Base-by-base conservation (phyloP, 176 grass and related monocot genomes). In the Areca catechu region DNA sequence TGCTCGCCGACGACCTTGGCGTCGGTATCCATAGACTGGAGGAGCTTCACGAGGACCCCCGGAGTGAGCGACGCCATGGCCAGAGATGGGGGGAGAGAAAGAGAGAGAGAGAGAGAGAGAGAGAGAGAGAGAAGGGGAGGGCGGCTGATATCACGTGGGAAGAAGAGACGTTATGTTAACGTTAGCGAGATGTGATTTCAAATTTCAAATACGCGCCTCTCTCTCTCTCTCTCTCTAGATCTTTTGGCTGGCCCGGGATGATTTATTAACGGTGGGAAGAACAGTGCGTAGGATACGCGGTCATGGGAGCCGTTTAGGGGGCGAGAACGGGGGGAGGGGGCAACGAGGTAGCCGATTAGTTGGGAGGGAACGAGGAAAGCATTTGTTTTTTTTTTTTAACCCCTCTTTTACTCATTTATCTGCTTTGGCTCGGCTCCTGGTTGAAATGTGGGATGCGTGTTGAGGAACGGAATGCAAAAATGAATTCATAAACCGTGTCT, bases 21-120 rank as follows among this genome's bases (percentile, higher is more conserved):
- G 9, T 90, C 86, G 10, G 71, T 79, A 70, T 90, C 73, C 90
- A 95, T 95, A 7, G 86, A 58, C 68, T 95, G 90, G 0, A 95
- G 77, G 1, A 95, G 71, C 77, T 76, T 78, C 2, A 95, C 76
- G 48, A 95, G 86, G 22, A 84, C 82, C 3, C 90, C 90, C 57
- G 60, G 79, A 71, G 80, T 82, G 22, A 90, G 58, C 7, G 76
- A 73, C 67, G 90, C 86, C 90, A 95, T 95, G 55, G 75, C 9
- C 34, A 16, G 24, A 22, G 55, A 56, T 0, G 16, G 16, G 14
- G 24, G 22, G 30, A 3, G 19, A 16, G 58, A 19, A 27, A 19
- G 25, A 6, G 27, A 66, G 22, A 12, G 22, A 10, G 49, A 20
- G 10, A 23, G 47, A 15, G 4, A 0, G 4, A 18, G 7, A 23